Evolutionary conservation across 2,329 filamentous ascomycete species (phyloP), one percentile per base, ranked within the genome.

Genomic region (Tolypocladium ovalisporum): DNA sequence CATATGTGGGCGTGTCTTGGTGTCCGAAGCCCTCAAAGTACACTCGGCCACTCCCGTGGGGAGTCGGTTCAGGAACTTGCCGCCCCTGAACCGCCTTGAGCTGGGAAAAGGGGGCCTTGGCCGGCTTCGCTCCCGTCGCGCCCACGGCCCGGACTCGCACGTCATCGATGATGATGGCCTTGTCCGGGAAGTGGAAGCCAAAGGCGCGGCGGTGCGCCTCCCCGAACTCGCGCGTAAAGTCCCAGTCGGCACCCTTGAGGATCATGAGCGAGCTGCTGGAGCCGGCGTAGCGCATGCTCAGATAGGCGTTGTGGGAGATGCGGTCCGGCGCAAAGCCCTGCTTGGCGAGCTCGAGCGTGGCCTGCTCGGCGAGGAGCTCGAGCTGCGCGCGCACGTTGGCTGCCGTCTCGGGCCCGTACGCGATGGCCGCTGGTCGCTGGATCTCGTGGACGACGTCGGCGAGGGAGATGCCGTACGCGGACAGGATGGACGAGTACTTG

Each of bases 191-290:
- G 1, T 83, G 87, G 67, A 90, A 90, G 1, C 86, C 86, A 64
- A 90, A 90, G 64, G 89, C 87, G 64, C 87, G 85, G 61, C 87
- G 80, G 66, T 91, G 87, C 59, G 88, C 84, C 62, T 83, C 81
- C 52, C 63, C 62, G 51, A 65, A 65, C 54, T 58, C 61, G 4
- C 58, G 58, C 51, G 57, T 58, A 22, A 64, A 64, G 32, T 66
- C 56, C 65, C 65, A 65, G 55, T 64, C 64, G 2, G 58, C 58
- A 1, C 63, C 65, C 59, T 65, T 62, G 55, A 68, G 57, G 12
- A 70, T 69, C 70, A 71, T 72, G 37, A 77, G 64, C 2, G 70
- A 69, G 17, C 74, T 77, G 54, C 73, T 74, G 2, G 73, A 73
- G 13, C 75, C 75, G 1, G 69, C 67, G 42, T 77, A 77, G 56